Conservation (phyloP, 129 eudicot genomes). For the Helichrysum umbraculigerum region DNA sequence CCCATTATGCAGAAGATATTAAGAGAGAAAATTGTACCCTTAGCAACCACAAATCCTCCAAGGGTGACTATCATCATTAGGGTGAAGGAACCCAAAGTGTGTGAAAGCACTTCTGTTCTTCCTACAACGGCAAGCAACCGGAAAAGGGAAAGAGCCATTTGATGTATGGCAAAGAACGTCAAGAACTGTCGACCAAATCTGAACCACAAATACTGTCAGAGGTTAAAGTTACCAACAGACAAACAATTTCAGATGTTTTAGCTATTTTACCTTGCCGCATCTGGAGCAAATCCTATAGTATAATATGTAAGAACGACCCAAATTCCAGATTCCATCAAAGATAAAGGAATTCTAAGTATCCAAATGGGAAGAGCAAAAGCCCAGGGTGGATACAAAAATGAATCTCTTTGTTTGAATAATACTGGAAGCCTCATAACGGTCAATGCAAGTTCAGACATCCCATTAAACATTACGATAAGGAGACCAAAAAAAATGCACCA, state of each 20-base stretch:
- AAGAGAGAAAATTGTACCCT: slow-evolving; percentile 23
- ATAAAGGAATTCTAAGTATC: slow-evolving; percentile 38
- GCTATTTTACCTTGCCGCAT: slow-evolving; percentile 27
- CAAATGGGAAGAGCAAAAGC: slow-evolving; percentile 43
- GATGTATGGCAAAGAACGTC: slow-evolving; percentile 42
- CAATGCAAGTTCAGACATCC: slow-evolving; percentile 42
- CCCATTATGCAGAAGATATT: neutral
- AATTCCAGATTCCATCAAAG: slow-evolving; percentile 39
- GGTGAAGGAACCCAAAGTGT: slow-evolving; percentile 38
- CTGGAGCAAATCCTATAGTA: slow-evolving; percentile 38
- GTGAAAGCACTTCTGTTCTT: slow-evolving; percentile 39
- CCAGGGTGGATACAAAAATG: slow-evolving; percentile 39
- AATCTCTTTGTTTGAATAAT: slow-evolving; percentile 41
- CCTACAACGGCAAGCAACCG: slow-evolving; percentile 40
- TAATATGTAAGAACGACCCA: slow-evolving; percentile 44
- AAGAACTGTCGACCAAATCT: slow-evolving; percentile 35
- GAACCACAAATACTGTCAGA: slow-evolving; percentile 4
- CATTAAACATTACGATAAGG: slow-evolving; percentile 39
- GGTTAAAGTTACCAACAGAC: neutral
- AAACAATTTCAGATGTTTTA: neutral
- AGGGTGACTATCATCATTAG: slow-evolving; percentile 34
- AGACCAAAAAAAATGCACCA: slow-evolving; percentile 37
- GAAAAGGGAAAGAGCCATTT: slow-evolving; percentile 43
- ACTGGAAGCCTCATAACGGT: slow-evolving; percentile 39
- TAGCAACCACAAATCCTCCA: slow-evolving; percentile 41